Conservation (phyloP, 495 filamentous ascomycete genomes). For the Tetracladium marchalianum region DNA sequence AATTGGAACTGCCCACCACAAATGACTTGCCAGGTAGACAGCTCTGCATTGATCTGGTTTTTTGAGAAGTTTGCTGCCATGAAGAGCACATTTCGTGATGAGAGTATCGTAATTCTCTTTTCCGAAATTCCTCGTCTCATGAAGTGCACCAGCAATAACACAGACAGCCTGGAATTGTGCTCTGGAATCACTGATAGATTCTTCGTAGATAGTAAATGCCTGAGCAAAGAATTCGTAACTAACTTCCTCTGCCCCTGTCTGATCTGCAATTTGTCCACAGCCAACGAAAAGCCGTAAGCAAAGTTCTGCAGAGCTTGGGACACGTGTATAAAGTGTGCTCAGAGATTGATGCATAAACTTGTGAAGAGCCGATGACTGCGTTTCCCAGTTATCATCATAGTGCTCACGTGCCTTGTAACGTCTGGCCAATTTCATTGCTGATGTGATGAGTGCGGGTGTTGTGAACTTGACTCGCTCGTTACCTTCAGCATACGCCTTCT, state of each 20-base stretch:
- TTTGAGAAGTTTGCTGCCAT: slow-evolving; percentile 94
- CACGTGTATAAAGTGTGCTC: slow-evolving; percentile 80
- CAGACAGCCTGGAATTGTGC: slow-evolving; percentile 98
- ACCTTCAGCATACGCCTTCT: slow-evolving; percentile 82
- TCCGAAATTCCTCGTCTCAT: slow-evolving; percentile 75
- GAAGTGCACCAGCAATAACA: slow-evolving; percentile 80
- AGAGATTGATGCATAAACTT: slow-evolving; percentile 88
- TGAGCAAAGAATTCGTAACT: slow-evolving; percentile 98
- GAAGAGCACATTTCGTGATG: slow-evolving; percentile 93
- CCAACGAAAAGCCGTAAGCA: slow-evolving; percentile 79
- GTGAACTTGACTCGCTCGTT: slow-evolving; percentile 95
- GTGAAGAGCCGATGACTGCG: slow-evolving; percentile 79
- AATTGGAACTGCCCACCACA: slow-evolving; percentile 97
- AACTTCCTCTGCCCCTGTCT: slow-evolving; percentile 87
- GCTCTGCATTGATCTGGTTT: slow-evolving; percentile 97
- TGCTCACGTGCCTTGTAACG: slow-evolving; percentile 88
- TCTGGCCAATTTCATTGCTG: slow-evolving; percentile 79
- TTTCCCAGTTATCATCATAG: slow-evolving; percentile 89
- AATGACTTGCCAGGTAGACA: slow-evolving; percentile 88
- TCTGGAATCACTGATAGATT: slow-evolving; percentile 85
- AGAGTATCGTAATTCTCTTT: slow-evolving; percentile 98
- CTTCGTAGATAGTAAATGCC: slow-evolving; percentile 96
- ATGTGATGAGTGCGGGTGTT: slow-evolving; percentile 85
- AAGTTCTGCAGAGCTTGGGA: slow-evolving; percentile 70
- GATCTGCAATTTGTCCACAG: slow-evolving; percentile 88